phyloP scores from a whole-genome alignment of 805 yeast genomes.

The Wickerhamiella spandovensis region DNA sequence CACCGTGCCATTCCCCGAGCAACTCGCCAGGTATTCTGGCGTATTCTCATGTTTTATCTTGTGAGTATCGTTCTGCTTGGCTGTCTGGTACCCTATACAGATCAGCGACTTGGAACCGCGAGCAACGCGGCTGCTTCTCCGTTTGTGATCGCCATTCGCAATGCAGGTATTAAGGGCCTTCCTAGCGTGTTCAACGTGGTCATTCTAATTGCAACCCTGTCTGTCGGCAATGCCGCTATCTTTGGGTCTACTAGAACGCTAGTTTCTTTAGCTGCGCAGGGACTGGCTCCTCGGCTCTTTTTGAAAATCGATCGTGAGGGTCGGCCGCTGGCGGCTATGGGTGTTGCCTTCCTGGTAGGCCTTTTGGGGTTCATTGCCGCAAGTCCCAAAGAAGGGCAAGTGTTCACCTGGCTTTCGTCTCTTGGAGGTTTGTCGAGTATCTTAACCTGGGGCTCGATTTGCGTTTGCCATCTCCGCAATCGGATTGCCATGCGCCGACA shows the following conservation, averaged over 20 bases:
- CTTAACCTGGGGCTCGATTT: slow-evolving; percentile 68
- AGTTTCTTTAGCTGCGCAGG: slow-evolving; percentile 51
- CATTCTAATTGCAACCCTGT: slow-evolving; percentile 50
- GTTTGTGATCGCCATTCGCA: slow-evolving; percentile 53
- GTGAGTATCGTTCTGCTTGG: slow-evolving; percentile 43
- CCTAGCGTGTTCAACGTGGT: slow-evolving; percentile 63
- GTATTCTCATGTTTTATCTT: slow-evolving; percentile 60
- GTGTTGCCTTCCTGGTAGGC: slow-evolving; percentile 31
- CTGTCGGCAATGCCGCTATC: slow-evolving; percentile 65
- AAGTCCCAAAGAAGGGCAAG: slow-evolving; percentile 31
- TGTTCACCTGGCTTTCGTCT: slow-evolving; percentile 64
- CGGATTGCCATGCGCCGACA: background rate
- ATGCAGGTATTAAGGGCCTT: slow-evolving; percentile 52
- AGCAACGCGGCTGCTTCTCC: slow-evolving; percentile 55
- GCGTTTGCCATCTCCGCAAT: slow-evolving; percentile 46
- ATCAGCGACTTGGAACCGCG: slow-evolving; percentile 31
- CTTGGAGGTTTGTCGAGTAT: slow-evolving; percentile 62
- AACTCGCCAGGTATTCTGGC: slow-evolving; percentile 73
- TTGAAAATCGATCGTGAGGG: slow-evolving; percentile 58
- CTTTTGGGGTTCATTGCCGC: slow-evolving; percentile 42
- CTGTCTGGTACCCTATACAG: slow-evolving; percentile 58
- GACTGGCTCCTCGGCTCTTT: slow-evolving; percentile 44
- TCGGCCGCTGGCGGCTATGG: slow-evolving; percentile 54
- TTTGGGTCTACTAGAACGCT: slow-evolving; percentile 61
- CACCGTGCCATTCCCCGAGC: slow-evolving; percentile 56